A percentile compares a stretch with the other conserved stretches of the same genome.
phyloP scores from a whole-genome alignment of 352 stramenopile genomes.

The Peronospora farinosa region DNA sequence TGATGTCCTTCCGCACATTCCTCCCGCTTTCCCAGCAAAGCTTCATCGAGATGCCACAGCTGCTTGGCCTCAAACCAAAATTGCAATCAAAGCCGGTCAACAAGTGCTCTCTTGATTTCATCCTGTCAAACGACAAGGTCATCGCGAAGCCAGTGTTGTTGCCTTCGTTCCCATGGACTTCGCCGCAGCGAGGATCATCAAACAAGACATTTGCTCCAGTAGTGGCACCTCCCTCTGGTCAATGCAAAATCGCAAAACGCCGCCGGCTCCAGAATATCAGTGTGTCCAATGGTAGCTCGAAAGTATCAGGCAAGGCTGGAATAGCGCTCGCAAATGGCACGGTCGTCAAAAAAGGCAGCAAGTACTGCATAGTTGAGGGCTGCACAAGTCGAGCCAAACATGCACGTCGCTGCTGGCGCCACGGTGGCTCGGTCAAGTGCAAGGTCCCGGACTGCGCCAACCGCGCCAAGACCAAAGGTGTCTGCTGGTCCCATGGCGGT shows the following conservation, averaged over 20 bases:
- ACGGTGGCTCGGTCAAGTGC: conserved; percentile 58
- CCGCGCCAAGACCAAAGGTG: conserved; percentile 51
- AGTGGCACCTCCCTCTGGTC: conserved; percentile 25
- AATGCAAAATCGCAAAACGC: conserved; percentile 29
- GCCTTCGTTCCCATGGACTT: conserved; percentile 27
- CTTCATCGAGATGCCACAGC: conserved; percentile 35
- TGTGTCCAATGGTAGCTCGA: conserved; percentile 23
- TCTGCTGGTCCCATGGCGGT: conserved; percentile 59
- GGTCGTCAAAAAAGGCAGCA: conserved; percentile 44
- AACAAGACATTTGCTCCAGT: conserved; percentile 35
- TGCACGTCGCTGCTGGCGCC: conserved; percentile 43
- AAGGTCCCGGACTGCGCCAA: conserved; percentile 46
- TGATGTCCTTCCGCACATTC: conserved; percentile 38
- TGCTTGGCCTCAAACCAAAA: conserved; percentile 26
- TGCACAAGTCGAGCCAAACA: conserved; percentile 52
- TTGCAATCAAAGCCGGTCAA: conserved; percentile 27
- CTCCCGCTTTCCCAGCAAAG: conserved; percentile 32
- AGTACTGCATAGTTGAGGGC: conserved; percentile 49
- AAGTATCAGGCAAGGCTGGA: conserved; percentile 22
- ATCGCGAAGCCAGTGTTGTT: conserved; percentile 20
- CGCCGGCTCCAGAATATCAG: conserved; percentile 26
- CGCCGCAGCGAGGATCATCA: conserved; percentile 27
- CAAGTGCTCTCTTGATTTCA: conserved; percentile 54
- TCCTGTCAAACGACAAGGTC: conserved; percentile 29
- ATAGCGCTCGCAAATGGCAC: conserved; percentile 17